Percentiles rank a stretch among this genome's conserved stretches.
Evolutionary conservation across 1,284 basidiomycete species (phyloP).

Genomic region (Lentinula novae-zelandiae): DNA sequence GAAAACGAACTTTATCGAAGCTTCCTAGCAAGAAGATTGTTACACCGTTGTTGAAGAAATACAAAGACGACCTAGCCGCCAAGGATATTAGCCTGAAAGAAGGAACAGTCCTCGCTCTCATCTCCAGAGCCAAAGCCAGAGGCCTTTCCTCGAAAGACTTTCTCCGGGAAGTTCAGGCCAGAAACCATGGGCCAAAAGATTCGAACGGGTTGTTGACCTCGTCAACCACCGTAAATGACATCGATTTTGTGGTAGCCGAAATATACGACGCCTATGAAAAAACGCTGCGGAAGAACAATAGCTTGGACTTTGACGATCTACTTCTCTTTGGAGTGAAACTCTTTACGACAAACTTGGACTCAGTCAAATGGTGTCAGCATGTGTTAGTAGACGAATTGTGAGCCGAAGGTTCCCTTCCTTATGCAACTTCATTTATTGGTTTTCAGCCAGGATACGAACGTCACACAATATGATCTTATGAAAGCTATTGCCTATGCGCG

Average conservation of each 20-base stretch:
- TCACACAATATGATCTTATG: constrained; percentile 85
- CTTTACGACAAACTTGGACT: constrained; percentile 52
- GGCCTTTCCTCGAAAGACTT: constrained; percentile 54
- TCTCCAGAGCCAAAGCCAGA: constrained; percentile 82
- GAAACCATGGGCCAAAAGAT: constrained; percentile 12
- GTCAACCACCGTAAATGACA: constrained; percentile 19
- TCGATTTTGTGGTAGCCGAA: constrained; percentile 42
- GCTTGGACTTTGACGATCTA: constrained; percentile 90
- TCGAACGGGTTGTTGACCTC: constrained; percentile 4
- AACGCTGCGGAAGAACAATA: constrained; percentile 58
- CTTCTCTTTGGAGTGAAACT: constrained; percentile 76
- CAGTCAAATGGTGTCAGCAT: constrained; percentile 66
- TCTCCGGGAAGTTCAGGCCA: constrained; percentile 20
- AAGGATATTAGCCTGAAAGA: constrained; percentile 60
- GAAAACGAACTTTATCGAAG: constrained; percentile 11
- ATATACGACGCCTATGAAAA: constrained; percentile 73
- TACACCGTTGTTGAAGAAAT: constrained; percentile 53
- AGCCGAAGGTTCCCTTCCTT: constrained; percentile 27
- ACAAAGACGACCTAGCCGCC: constrained; percentile 44
- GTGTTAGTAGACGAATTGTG: constrained; percentile 90
- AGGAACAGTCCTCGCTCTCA: constrained; percentile 53
- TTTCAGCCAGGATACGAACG: constrained; percentile 83
- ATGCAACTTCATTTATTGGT: background rate
- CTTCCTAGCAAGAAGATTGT: constrained; percentile 71
- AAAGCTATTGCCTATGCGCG: constrained; percentile 55